Conservation (phyloP, 257 asterid species). For the Rauvolfia tetraphylla region DNA sequence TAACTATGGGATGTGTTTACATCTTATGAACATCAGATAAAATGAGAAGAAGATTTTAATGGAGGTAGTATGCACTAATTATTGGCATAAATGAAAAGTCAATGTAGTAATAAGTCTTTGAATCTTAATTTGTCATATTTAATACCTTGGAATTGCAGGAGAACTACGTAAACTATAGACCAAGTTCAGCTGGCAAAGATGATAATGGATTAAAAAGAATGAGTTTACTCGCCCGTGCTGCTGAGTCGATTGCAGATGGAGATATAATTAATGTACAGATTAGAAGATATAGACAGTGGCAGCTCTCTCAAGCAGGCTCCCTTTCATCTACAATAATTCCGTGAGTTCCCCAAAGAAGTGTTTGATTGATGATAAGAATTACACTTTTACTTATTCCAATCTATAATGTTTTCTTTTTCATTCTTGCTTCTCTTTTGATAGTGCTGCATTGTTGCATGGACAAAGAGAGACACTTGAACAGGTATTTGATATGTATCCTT, state of each 20-base stretch:
- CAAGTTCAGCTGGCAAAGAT: constrained; percentile 70
- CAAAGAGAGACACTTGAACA: constrained; percentile 80
- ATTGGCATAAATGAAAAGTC: background rate
- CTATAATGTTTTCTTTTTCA: background rate
- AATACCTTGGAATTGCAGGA: constrained; percentile 55
- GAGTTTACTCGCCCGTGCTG: constrained; percentile 72
- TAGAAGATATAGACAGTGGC: constrained; percentile 93
- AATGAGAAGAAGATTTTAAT: background rate
- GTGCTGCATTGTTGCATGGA: constrained; percentile 91
- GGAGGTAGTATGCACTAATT: background rate
- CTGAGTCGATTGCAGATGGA: constrained; percentile 97
- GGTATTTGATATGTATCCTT: constrained; percentile 41
- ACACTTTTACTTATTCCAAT: background rate
- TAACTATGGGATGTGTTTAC: background rate
- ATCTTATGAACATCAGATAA: background rate
- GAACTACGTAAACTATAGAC: constrained; percentile 85
- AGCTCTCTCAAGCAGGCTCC: constrained; percentile 78
- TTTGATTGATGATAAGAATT: constrained; percentile 10
- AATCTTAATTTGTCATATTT: background rate
- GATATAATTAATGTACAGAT: constrained; percentile 92
- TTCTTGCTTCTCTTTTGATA: constrained; percentile 32
- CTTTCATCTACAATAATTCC: constrained; percentile 83
- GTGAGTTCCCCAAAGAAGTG: constrained; percentile 39
- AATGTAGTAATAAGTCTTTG: background rate
- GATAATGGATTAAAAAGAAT: constrained; percentile 77